Percentiles rank a stretch among this genome's conserved stretches.
Evolutionary conservation across 495 filamentous ascomycete genomes (phyloP).

Genomic region (Penicillium daleae): DNA sequence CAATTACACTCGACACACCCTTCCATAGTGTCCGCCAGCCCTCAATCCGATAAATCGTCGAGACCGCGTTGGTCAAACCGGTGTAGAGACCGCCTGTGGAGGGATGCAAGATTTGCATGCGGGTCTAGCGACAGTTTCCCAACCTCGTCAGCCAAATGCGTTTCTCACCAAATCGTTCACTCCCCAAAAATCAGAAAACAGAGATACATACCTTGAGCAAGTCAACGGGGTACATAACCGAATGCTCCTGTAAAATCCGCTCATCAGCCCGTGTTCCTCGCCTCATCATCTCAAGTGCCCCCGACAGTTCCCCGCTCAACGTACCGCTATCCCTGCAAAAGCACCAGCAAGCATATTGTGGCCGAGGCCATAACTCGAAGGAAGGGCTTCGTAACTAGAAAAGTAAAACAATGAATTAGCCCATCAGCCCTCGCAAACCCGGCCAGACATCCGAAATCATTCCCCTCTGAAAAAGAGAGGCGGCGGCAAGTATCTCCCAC

Average conservation of each 20-base stretch:
- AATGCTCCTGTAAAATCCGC: conserved; percentile 64
- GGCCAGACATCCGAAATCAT: not conserved
- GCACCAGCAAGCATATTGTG: conserved; percentile 91
- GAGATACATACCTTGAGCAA: conserved; percentile 81
- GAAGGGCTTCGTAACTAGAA: conserved; percentile 69
- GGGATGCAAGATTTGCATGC: conserved; percentile 95
- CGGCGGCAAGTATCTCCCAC: not conserved
- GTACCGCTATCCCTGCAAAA: conserved; percentile 95
- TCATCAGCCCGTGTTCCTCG: conserved; percentile 25
- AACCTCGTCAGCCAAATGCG: conserved; percentile 14
- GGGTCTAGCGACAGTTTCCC: conserved; percentile 62
- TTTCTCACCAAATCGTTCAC: not conserved
- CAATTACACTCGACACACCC: conserved; percentile 92
- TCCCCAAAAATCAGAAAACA: not conserved
- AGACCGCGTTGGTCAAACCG: conserved; percentile 88
- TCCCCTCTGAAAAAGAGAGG: not conserved
- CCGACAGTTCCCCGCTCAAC: conserved; percentile 13
- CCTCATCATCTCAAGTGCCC: conserved; percentile 2
- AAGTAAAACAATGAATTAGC: conserved; percentile 28
- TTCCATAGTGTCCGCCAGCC: conserved; percentile 92
- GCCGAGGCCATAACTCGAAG: conserved; percentile 68
- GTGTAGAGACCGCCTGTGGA: conserved; percentile 83
- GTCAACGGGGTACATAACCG: conserved; percentile 98
- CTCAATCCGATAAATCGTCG: conserved; percentile 87
- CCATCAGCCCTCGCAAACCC: not conserved